These are phyloP conservation scores for Globisporangium camurandrum DNA, from an alignment of 352 stramenopile genomes.

Conservation along the genomic window DNA sequence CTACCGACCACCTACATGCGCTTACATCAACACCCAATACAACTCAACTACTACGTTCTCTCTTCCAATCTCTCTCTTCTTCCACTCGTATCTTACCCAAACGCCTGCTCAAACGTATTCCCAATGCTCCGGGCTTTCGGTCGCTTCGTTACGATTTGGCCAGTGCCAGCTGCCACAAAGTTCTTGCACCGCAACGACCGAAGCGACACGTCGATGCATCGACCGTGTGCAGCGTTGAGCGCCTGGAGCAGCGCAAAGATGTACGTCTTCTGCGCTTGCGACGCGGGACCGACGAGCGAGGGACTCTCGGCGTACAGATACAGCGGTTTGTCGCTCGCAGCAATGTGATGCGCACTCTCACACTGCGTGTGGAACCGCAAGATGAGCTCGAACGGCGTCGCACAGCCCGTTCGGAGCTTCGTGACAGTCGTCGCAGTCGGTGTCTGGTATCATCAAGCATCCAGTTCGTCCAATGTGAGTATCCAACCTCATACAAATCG, in stretches of 20 bases:
- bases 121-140: slow-evolving; percentile 17
- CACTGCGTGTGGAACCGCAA: slow-evolving; percentile 33
- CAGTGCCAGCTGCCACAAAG: slow-evolving; percentile 45
- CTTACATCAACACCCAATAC: background rate
- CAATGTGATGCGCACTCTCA: slow-evolving; percentile 14
- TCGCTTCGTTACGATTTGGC: slow-evolving; percentile 51
- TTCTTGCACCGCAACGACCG: slow-evolving; percentile 56
- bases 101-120: slow-evolving; percentile 26
- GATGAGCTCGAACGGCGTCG: slow-evolving; percentile 48
- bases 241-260: slow-evolving; percentile 43
- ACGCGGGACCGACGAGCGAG: slow-evolving; percentile 39
- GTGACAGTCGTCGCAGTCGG: slow-evolving; percentile 45
- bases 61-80: background rate
- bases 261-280: slow-evolving; percentile 33
- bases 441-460: slow-evolving; percentile 6
- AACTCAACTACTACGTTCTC: background rate
- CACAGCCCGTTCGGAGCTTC: slow-evolving; percentile 29
- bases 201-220: slow-evolving; percentile 46
- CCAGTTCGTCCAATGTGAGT: too few relatives aligned
- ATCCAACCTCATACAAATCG: background rate
- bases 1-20: too few relatives aligned
- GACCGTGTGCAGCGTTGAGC: slow-evolving; percentile 41
- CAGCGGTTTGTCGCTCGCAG: slow-evolving; percentile 14
- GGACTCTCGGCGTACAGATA: slow-evolving; percentile 66
- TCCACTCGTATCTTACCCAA: slow-evolving; percentile 12